These are phyloP conservation scores for Suillus paluster DNA, from an alignment of 768 basidiomycete genomes.

Conservation along the genomic window DNA sequence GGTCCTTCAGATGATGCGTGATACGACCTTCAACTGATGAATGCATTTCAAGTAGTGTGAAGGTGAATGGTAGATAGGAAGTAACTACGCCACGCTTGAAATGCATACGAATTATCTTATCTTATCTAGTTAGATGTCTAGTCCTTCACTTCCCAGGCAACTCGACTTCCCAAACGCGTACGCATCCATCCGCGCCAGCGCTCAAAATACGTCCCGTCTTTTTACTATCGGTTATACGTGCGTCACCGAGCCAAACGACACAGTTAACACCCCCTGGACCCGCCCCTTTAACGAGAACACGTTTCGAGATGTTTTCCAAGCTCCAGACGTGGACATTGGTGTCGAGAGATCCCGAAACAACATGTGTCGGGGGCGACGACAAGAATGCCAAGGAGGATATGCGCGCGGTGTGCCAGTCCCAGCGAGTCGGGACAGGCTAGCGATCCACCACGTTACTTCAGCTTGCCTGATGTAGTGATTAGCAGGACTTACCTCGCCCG, in stretches of 20 bases:
- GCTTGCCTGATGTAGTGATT: background rate
- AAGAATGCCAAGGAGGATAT: constrained; percentile 64
- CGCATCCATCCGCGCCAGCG: constrained; percentile 82
- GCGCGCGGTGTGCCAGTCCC: constrained; percentile 87
- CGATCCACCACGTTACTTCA: background rate
- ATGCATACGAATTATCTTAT: background rate
- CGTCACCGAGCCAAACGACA: constrained; percentile 73
- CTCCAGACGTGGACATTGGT: constrained; percentile 92
- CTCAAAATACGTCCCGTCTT: constrained; percentile 63
- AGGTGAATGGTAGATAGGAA: too few species aligned
- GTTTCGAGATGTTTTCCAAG: constrained; percentile 58
- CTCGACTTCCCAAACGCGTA: constrained; percentile 68
- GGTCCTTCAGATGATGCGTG: constrained; percentile 39
- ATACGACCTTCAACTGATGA: background rate
- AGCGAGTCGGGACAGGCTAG: constrained; percentile 67
- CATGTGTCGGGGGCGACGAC: constrained; percentile 62
- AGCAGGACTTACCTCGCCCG: background rate
- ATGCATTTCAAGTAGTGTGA: background rate
- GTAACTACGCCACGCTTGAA: background rate
- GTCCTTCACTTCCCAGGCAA: constrained; percentile 18
- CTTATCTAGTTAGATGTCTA: background rate
- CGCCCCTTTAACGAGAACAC: constrained; percentile 84
- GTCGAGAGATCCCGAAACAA: constrained; percentile 91
- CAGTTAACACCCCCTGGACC: constrained; percentile 83
- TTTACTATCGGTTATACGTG: constrained; percentile 21